Percentiles rank a stretch among this genome's conserved stretches.
phyloP scores from a whole-genome alignment of 2,329 filamentous ascomycete species.

The Fusarium cyanostomum region DNA sequence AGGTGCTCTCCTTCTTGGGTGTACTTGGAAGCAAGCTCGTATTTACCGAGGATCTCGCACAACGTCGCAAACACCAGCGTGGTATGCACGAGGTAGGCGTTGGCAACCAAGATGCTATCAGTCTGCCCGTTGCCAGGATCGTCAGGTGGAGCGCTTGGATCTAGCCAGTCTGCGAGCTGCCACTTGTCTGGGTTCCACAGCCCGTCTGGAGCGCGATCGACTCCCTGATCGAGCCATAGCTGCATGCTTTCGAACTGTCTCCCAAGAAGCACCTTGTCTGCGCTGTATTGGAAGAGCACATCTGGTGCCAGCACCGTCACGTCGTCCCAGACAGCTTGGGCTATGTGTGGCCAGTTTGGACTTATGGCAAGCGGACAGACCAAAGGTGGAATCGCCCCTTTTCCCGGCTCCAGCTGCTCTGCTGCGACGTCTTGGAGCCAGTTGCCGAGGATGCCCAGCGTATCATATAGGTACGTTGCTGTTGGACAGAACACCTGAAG shows the following conservation, averaged over 20 bases:
- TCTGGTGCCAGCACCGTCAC: constrained; percentile 51
- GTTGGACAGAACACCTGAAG: too few relatives aligned
- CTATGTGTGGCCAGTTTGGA: not conserved
- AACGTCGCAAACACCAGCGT: constrained; percentile 43
- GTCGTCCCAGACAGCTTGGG: constrained; percentile 53
- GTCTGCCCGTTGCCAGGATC: constrained; percentile 48
- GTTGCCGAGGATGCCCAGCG: constrained; percentile 27
- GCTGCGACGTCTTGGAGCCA: constrained; percentile 6
- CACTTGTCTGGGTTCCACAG: constrained; percentile 31
- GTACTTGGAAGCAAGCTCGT: not conserved
- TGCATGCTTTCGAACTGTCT: constrained; percentile 51
- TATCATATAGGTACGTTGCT: too few relatives aligned
- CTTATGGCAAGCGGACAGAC: not conserved
- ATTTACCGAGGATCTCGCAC: not conserved
- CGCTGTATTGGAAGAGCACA: constrained; percentile 49
- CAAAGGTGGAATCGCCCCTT: not conserved
- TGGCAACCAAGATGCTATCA: too few relatives aligned
- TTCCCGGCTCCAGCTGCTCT: not conserved
- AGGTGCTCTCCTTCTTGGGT: not conserved
- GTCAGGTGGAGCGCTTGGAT: constrained; percentile 53
- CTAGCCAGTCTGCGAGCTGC: constrained; percentile 55
- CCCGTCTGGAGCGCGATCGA: constrained; percentile 46
- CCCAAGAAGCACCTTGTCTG: constrained; percentile 48
- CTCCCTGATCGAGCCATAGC: constrained; percentile 51
- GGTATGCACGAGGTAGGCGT: constrained; percentile 54